These are phyloP conservation scores for Kondoa malvinella DNA, from an alignment of 768 basidiomycete species.

Conservation along the genomic window DNA sequence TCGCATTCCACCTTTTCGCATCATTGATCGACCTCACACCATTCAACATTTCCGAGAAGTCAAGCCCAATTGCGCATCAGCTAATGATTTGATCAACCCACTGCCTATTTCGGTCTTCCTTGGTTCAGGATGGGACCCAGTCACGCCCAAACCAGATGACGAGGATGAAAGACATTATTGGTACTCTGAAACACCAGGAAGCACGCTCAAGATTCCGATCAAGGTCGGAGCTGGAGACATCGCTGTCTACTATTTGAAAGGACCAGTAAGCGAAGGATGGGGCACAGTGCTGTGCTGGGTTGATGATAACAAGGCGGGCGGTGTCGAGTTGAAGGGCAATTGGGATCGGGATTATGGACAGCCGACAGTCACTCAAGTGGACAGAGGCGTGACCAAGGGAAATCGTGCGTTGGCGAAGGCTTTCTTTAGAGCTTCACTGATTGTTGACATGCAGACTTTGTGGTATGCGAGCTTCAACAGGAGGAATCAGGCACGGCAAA, in stretches of 20 bases:
- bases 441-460: slow-evolving; percentile 49
- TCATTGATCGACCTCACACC: slow-evolving; percentile 41
- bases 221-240: slow-evolving; percentile 77
- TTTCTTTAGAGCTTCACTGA: background rate
- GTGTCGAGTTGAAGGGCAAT: slow-evolving; percentile 52
- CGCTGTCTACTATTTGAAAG: slow-evolving; percentile 72
- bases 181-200: slow-evolving; percentile 71
- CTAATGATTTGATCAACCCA: slow-evolving; percentile 96
- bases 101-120: slow-evolving; percentile 84
- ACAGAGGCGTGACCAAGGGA: slow-evolving; percentile 64
- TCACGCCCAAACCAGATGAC: slow-evolving; percentile 34
- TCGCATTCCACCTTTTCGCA: slow-evolving; percentile 54
- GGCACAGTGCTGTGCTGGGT: slow-evolving; percentile 85
- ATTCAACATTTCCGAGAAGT: slow-evolving; percentile 56
- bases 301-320: slow-evolving; percentile 77
- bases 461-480: slow-evolving; percentile 64
- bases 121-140: slow-evolving; percentile 77
- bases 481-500: background rate
- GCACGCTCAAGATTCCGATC: slow-evolving; percentile 64
- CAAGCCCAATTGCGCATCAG: slow-evolving; percentile 76
- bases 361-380: slow-evolving; percentile 62
- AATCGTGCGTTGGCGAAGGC: background rate
- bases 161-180: slow-evolving; percentile 64
- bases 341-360: slow-evolving; percentile 43
- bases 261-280: slow-evolving; percentile 42